phyloP scores from a whole-genome alignment of 2,329 filamentous ascomycete species.

The Gaeumannomyces sp. region DNA sequence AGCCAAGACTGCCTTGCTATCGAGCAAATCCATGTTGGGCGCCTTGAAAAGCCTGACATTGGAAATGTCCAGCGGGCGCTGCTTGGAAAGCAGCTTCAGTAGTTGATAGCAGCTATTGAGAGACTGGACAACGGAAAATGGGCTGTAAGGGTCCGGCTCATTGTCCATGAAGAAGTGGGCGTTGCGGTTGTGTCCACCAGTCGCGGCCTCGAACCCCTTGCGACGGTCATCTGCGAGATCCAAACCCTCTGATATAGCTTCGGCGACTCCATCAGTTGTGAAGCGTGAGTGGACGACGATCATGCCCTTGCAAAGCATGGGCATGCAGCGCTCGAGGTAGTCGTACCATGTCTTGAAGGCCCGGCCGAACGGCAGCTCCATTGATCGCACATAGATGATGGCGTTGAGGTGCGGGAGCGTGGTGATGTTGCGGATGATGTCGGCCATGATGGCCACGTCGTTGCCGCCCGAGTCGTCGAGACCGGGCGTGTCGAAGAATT shows the following conservation, averaged over 20 bases:
- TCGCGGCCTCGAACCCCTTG: neutral
- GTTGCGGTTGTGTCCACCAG: neutral
- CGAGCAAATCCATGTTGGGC: neutral
- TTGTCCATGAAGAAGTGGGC: constrained; percentile 7
- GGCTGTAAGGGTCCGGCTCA: neutral
- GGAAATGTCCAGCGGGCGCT: neutral
- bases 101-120: neutral
- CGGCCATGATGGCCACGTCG: constrained; percentile 5
- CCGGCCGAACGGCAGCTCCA: neutral
- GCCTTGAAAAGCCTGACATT: constrained; percentile 1
- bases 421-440: neutral
- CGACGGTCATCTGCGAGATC: neutral
- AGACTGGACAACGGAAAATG: neutral
- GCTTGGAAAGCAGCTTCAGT: constrained; percentile 4
- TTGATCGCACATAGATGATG: constrained; percentile 6
- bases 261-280: neutral
- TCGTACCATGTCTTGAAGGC: neutral
- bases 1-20: neutral
- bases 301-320: neutral
- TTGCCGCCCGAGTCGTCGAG: constrained; percentile 5
- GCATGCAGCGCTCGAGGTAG: constrained; percentile 4
- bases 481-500: constrained; percentile 4
- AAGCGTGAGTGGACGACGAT: constrained; percentile 4
- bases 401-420: constrained; percentile 3
- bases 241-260: neutral